phyloP scores from a whole-genome alignment of 495 filamentous ascomycete genomes.

The Cenococcum geophilum region DNA sequence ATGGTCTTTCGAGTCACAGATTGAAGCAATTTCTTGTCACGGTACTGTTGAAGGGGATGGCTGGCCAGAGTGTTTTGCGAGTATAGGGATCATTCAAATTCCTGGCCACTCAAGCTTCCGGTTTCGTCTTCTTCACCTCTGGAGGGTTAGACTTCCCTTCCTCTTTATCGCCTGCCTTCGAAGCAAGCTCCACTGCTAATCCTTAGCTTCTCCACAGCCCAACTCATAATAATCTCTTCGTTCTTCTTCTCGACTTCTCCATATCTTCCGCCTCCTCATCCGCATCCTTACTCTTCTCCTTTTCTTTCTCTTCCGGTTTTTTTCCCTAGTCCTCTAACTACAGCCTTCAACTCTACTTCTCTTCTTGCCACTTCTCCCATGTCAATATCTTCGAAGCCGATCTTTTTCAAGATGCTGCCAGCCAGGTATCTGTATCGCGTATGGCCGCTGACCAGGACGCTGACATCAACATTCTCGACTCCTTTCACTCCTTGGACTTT shows the following conservation, averaged over 20 bases:
- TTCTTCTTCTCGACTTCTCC: constrained; percentile 35
- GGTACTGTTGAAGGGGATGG: too few relatives aligned
- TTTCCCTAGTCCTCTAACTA: constrained; percentile 56
- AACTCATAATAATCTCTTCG: constrained; percentile 32
- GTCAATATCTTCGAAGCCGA: constrained; percentile 62
- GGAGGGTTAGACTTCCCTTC: constrained; percentile 17
- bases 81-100: neutral
- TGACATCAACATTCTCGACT: constrained; percentile 73
- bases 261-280: constrained; percentile 37
- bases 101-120: neutral
- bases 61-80: too few relatives aligned
- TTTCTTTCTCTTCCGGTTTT: constrained; percentile 42
- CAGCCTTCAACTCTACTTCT: constrained; percentile 49
- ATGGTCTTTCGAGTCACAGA: too few relatives aligned
- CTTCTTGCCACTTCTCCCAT: constrained; percentile 52
- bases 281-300: constrained; percentile 42
- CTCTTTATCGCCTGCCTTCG: constrained; percentile 5
- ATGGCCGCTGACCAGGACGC: constrained; percentile 65
- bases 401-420: constrained; percentile 58
- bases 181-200: constrained; percentile 15
- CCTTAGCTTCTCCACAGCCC: constrained; percentile 29
- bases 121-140: constrained; percentile 23
- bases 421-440: constrained; percentile 64
- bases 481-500: constrained; percentile 56
- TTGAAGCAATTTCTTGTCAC: too few relatives aligned